Evolutionary conservation across 768 basidiomycete species (phyloP).

Genomic region (Boletales sp.): DNA sequence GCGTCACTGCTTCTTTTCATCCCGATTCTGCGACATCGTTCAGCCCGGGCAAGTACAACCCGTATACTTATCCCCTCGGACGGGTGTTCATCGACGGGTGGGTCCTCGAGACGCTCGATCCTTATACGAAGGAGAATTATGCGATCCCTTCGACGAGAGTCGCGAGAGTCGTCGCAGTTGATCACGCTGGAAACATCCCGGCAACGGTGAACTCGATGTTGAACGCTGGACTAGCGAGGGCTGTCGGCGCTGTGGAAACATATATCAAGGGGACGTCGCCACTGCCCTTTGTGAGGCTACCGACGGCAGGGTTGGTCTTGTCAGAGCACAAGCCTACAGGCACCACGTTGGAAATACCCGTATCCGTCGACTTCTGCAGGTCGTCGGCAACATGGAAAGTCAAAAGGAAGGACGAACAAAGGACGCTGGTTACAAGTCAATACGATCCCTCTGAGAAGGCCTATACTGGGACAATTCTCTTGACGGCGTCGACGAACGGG

Average conservation of each 20-base stretch:
- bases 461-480: conserved; percentile 50
- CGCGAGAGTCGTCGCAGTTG: conserved; percentile 79
- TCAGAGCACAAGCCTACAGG: conserved; percentile 41
- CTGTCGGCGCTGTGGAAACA: conserved; percentile 70
- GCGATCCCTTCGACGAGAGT: conserved; percentile 91
- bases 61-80: conserved; percentile 69
- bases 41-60: conserved; percentile 68
- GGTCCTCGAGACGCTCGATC: conserved; percentile 95
- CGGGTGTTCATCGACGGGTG: conserved; percentile 88
- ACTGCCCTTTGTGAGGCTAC: conserved; percentile 65
- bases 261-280: conserved; percentile 65
- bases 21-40: conserved; percentile 59
- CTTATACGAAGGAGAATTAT: conserved; percentile 91
- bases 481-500: conserved; percentile 30
- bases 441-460: conserved; percentile 49
- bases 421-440: conserved; percentile 52
- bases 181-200: conserved; percentile 83
- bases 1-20: conserved; percentile 79
- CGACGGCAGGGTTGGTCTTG: conserved; percentile 59
- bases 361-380: conserved; percentile 20
- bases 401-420: conserved; percentile 53
- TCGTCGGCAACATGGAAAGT: conserved; percentile 53
- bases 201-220: conserved; percentile 81
- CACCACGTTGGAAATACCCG: conserved; percentile 33
- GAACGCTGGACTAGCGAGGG: conserved; percentile 71